A percentile compares a stretch with the other conserved stretches of the same genome.
Conservation (phyloP, 2,329 filamentous ascomycete genomes). For the Stromatinia cepivora region DNA sequence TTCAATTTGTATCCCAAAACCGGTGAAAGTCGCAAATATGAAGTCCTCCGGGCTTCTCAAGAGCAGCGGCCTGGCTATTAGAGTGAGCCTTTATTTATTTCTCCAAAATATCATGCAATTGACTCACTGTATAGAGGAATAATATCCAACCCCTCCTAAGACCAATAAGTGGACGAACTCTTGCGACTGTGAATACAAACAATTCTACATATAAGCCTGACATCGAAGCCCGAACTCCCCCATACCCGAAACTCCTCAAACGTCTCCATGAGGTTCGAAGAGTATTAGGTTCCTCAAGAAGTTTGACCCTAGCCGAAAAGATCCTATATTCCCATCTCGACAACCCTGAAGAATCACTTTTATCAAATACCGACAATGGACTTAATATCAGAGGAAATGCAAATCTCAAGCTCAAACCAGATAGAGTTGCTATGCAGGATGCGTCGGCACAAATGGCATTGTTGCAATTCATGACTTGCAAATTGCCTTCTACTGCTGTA, state of each 20-base stretch:
- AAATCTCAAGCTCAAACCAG: slow-evolving; percentile 95
- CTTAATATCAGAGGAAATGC: slow-evolving; percentile 80
- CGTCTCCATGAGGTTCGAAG: slow-evolving; percentile 74
- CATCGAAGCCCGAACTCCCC: slow-evolving; percentile 52
- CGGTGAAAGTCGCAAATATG: slow-evolving; percentile 31
- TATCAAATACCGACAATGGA: slow-evolving; percentile 81
- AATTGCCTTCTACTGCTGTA: slow-evolving; percentile 83
- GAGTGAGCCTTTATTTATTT: slow-evolving; percentile 30
- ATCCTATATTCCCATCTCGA: slow-evolving; percentile 96
- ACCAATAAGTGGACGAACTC: slow-evolving; percentile 31
- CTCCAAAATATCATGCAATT: slow-evolving; percentile 32
- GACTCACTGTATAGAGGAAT: slow-evolving; percentile 30
- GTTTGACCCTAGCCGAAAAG: slow-evolving; percentile 91
- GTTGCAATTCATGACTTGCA: slow-evolving; percentile 97
- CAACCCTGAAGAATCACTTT: slow-evolving; percentile 82
- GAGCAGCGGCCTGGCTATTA: slow-evolving; percentile 39
- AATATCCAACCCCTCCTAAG: slow-evolving; percentile 26
- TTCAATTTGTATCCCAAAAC: background rate
- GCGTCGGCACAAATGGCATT: slow-evolving; percentile 98
- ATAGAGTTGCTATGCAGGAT: slow-evolving; percentile 98
- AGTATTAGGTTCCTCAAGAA: slow-evolving; percentile 63
- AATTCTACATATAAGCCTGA: slow-evolving; percentile 34
- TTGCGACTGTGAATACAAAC: slow-evolving; percentile 37
- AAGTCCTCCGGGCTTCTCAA: slow-evolving; percentile 37
- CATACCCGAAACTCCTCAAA: slow-evolving; percentile 78